Evolutionary conservation across 257 asterid species (phyloP).

Genomic region (Salvia miltiorrhiza): DNA sequence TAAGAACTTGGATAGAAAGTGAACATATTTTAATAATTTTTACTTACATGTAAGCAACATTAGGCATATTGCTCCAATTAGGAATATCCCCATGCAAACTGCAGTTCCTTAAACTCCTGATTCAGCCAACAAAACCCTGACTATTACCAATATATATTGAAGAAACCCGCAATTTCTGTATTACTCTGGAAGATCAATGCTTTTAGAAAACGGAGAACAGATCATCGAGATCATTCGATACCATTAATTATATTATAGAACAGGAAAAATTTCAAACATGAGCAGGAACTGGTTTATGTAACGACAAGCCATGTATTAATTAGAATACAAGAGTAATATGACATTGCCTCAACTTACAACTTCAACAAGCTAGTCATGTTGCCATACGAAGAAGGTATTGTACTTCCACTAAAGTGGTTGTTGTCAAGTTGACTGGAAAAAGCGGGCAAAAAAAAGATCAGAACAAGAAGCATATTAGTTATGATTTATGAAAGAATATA

Average conservation of each 20-base stretch:
- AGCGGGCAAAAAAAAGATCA: neutral
- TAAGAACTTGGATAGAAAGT: neutral
- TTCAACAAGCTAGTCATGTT: constrained; percentile 67
- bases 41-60: constrained; percentile 75
- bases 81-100: constrained; percentile 75
- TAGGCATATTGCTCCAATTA: constrained; percentile 56
- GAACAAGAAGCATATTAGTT: constrained; percentile 1
- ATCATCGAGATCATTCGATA: neutral
- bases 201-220: constrained; percentile 3
- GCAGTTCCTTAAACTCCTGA: constrained; percentile 97
- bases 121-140: constrained; percentile 26
- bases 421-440: constrained; percentile 79
- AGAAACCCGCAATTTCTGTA: constrained; percentile 1
- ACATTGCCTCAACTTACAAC: constrained; percentile 48
- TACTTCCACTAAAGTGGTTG: constrained; percentile 64
- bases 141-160: constrained; percentile 19
- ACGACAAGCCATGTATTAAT: neutral
- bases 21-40: neutral
- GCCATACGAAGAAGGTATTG: constrained; percentile 62
- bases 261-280: neutral
- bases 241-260: neutral
- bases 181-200: neutral
- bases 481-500: neutral
- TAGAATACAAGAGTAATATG: neutral
- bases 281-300: neutral